Evolutionary conservation across 2,329 filamentous ascomycete genomes (phyloP).

Genomic region (Colletotrichum lentis): DNA sequence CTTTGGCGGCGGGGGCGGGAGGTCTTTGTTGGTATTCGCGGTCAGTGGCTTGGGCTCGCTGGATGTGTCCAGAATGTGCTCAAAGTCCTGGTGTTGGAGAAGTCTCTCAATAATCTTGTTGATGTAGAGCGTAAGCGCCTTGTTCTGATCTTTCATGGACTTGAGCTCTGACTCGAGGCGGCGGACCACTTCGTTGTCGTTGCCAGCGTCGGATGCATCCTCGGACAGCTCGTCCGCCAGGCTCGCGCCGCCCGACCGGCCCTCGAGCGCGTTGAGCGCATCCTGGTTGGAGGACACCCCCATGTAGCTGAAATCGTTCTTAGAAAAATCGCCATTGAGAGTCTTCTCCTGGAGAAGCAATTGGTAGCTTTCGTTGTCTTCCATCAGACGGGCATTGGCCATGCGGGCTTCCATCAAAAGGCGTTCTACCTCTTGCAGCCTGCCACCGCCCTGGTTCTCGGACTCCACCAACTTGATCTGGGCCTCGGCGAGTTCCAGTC

Average conservation of each 20-base stretch:
- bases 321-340: constrained; percentile 89
- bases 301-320: constrained; percentile 80
- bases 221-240: constrained; percentile 90
- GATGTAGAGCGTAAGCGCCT: constrained; percentile 95
- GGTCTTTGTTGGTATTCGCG: constrained; percentile 79
- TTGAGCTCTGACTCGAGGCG: constrained; percentile 82
- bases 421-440: constrained; percentile 88
- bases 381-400: constrained; percentile 94
- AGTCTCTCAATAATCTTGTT: constrained; percentile 98
- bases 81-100: constrained; percentile 92
- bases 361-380: constrained; percentile 98
- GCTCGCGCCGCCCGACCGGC: constrained; percentile 60
- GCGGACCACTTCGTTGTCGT: constrained; percentile 68
- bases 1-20: constrained; percentile 78
- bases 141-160: constrained; percentile 89
- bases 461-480: constrained; percentile 96
- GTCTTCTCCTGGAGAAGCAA: constrained; percentile 94
- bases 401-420: constrained; percentile 91
- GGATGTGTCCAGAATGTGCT: constrained; percentile 85
- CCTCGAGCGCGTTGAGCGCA: constrained; percentile 70
- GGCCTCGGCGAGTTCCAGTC: constrained; percentile 90
- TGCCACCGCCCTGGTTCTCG: constrained; percentile 89
- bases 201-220: constrained; percentile 62
- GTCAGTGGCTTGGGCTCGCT: constrained; percentile 52
- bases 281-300: constrained; percentile 67